Percentiles rank a stretch among this genome's conserved stretches.
These are phyloP conservation scores for Suillus clintonianus DNA, from an alignment of 768 basidiomycete genomes.

Conservation along the genomic window DNA sequence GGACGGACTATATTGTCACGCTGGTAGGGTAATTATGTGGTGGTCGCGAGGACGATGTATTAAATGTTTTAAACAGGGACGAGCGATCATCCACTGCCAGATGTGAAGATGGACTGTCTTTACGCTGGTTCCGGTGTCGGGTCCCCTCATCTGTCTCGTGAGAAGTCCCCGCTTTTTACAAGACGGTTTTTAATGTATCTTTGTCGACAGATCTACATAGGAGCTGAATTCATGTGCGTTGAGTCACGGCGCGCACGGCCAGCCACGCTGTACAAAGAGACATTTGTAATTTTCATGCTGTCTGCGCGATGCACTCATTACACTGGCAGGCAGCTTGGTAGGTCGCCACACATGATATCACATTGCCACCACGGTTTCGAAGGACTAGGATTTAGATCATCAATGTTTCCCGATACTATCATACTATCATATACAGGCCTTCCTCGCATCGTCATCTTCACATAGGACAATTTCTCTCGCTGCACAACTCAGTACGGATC, in stretches of 20 bases:
- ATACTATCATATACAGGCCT: too few species aligned
- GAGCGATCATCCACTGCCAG: slow-evolving; percentile 18
- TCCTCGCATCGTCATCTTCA: too few species aligned
- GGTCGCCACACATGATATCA: too few species aligned
- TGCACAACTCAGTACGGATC: too few species aligned
- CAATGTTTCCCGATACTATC: too few species aligned
- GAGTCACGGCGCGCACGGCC: background rate
- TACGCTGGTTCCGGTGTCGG: slow-evolving; percentile 12
- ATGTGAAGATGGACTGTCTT: slow-evolving; percentile 19
- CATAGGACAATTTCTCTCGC: too few species aligned
- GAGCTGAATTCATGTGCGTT: background rate
- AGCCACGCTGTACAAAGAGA: background rate
- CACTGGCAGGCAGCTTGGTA: too few species aligned
- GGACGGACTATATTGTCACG: slow-evolving; percentile 11
- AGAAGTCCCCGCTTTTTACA: background rate
- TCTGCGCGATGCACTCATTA: too few species aligned
- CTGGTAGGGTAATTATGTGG: slow-evolving; percentile 15
- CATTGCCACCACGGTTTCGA: too few species aligned
- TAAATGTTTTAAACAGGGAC: slow-evolving; percentile 19
- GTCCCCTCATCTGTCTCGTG: background rate
- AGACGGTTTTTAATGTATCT: background rate
- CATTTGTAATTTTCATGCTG: background rate
- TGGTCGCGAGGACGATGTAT: background rate
- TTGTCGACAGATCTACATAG: background rate
- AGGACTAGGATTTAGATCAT: too few species aligned